These are phyloP conservation scores for Jacaranda mimosifolia DNA, from an alignment of 257 asterid genomes.

Conservation along the genomic window DNA sequence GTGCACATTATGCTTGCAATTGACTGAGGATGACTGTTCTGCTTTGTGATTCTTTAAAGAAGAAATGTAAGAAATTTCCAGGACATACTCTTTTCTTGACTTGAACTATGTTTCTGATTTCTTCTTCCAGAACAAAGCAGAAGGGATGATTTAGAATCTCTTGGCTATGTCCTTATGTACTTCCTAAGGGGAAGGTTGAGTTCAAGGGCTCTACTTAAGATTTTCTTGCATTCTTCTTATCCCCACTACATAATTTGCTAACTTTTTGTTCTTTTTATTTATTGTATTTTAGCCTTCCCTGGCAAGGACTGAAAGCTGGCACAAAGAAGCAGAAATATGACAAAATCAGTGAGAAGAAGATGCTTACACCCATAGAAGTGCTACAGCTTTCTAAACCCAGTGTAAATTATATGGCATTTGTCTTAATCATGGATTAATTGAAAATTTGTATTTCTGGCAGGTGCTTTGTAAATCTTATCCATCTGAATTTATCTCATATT, in stretches of 20 bases:
- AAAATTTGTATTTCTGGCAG: slow-evolving; percentile 42
- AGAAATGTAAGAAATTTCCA: neutral
- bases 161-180: slow-evolving; percentile 92
- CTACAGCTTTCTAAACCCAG: slow-evolving; percentile 30
- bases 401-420: neutral
- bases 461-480: slow-evolving; percentile 87
- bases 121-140: slow-evolving; percentile 80
- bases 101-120: slow-evolving; percentile 23
- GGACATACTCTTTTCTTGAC: neutral
- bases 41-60: neutral
- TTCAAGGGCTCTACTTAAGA: slow-evolving; percentile 5
- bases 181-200: slow-evolving; percentile 85
- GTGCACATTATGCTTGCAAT: slow-evolving; percentile 37
- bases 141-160: slow-evolving; percentile 90
- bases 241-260: slow-evolving; percentile 17
- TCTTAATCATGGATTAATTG: neutral
- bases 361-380: slow-evolving; percentile 88
- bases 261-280: neutral
- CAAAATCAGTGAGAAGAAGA: slow-evolving; percentile 89
- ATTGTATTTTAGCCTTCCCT: slow-evolving; percentile 70
- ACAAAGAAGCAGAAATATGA: slow-evolving; percentile 91
- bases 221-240: neutral
- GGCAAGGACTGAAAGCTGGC: slow-evolving; percentile 95
- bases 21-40: neutral
- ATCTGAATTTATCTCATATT: slow-evolving; percentile 79